phyloP scores from a whole-genome alignment of 345 rosid species.

The Geranium brycei region DNA sequence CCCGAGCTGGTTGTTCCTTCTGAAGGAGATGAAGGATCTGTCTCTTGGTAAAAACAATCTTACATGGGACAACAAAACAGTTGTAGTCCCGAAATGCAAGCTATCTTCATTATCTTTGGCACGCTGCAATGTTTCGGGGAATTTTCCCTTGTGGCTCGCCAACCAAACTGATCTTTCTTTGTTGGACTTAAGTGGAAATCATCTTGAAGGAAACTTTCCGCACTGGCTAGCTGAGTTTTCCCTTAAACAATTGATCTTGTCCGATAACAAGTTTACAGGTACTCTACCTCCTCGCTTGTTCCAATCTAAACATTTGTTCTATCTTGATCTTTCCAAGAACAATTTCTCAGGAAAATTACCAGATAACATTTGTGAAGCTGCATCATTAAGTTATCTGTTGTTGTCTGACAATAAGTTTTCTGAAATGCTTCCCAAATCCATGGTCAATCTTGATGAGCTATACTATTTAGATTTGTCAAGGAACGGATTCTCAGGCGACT shows the following conservation, averaged over 20 bases:
- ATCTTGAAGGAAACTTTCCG: conserved; percentile 25
- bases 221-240: conserved; percentile 26
- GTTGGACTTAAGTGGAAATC: conserved; percentile 33
- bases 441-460: no score
- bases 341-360: conserved; percentile 10
- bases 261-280: conserved; percentile 31
- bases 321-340: no score
- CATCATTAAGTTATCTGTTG: conserved; percentile 19
- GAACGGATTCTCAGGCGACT: no score
- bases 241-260: conserved; percentile 14
- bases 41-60: conserved; percentile 10
- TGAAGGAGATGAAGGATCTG: conserved; percentile 8
- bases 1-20: conserved; percentile 22
- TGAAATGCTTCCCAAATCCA: no score
- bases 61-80: conserved; percentile 5
- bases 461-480: no score
- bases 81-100: conserved; percentile 5
- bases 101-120: conserved; percentile 2
- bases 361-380: conserved; percentile 19
- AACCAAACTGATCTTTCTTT: conserved; percentile 17
- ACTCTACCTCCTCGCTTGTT: conserved; percentile 19
- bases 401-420: conserved; percentile 18
- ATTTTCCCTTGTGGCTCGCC: conserved; percentile 30
- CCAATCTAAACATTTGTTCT: no score
- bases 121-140: conserved; percentile 20